Evolutionary conservation across 2,329 filamentous ascomycete species (phyloP), one percentile per base, ranked within the genome.

Genomic region (Ophiognomonia clavigignenti-juglandacearum): DNA sequence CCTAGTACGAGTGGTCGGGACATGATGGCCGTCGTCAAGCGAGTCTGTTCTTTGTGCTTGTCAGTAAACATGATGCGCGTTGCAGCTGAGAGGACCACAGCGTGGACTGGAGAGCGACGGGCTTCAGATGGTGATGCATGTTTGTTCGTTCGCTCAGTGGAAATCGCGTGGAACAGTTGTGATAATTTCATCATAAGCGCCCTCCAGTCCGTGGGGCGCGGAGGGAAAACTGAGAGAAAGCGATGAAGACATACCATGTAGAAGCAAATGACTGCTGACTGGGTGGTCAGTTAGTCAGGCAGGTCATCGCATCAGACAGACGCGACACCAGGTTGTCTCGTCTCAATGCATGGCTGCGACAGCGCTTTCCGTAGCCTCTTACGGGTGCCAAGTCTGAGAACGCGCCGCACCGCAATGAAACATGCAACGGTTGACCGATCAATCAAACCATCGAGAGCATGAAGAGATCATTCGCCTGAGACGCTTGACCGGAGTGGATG

Each of bases 41-140:
- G 11, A 39, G n/a, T 26, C 18, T 19, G 20, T 16, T 16, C 46
- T 52, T 22, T 20, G 23, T n/a, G n/a, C 16, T 8, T 32, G 43
- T 52, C 43, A 52, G 43, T 41, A 39, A 32, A 34, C 35, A 26
- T 46, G 38, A 31, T 31, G 23, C 27, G 43, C 47, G 20, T 18
- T 16, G 27, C 24, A 20, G 14, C 11, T n/a, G n/a, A 41, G 16
- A 20, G 37, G 27, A 27, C n/a, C 40, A 51, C 42, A 53, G 53
- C 48, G 53, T 51, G 44, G 41, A 49, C 43, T 48, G 47, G 39
- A 38, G 31, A 45, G 44, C 31, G 50, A 54, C 45, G 53, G 57
- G 70, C 67, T 82, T 79, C 82, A 85, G 82, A 85, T 85, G 82
- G 82, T 85, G 83, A 80, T 85, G 82, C 82, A 85, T 85, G 82